Percentiles rank a stretch among this genome's conserved stretches.
These are phyloP conservation scores for Hyaloperonospora brassicae DNA, from an alignment of 352 stramenopile species.

Conservation along the genomic window DNA sequence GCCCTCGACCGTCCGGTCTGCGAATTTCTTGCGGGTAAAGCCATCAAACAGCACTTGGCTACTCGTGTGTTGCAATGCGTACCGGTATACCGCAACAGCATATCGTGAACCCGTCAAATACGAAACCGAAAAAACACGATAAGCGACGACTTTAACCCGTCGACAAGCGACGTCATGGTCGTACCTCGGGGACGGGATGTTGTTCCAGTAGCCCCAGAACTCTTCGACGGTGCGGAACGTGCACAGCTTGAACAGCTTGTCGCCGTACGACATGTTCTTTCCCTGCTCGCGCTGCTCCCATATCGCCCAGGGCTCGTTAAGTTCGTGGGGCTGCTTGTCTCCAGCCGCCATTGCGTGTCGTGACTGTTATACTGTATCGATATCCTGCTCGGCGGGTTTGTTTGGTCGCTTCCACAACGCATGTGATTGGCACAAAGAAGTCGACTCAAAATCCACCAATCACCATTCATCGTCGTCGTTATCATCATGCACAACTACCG, in stretches of 20 bases:
- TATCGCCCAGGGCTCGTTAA: conserved; percentile 80
- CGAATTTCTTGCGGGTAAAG: conserved; percentile 86
- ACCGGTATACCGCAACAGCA: background rate
- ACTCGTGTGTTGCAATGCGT: background rate
- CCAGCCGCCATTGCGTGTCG: conserved; percentile 31
- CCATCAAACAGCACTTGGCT: conserved; percentile 79
- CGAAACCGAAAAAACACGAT: too few species aligned
- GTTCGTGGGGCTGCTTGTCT: conserved; percentile 41
- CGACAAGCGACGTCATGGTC: background rate
- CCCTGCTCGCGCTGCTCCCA: conserved; percentile 80
- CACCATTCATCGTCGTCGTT: too few species aligned
- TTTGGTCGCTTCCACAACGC: too few species aligned
- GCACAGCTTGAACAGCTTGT: conserved; percentile 86
- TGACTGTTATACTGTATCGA: conserved; percentile 21
- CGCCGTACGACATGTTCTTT: conserved; percentile 73
- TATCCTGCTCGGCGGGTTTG: background rate
- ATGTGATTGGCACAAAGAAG: conserved; percentile 7
- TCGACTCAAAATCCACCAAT: background rate
- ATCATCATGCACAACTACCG: too few species aligned
- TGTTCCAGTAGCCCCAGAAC: conserved; percentile 89
- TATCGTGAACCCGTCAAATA: background rate
- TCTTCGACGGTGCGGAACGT: conserved; percentile 81
- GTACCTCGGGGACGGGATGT: conserved; percentile 84
- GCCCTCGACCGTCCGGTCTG: conserved; percentile 89
- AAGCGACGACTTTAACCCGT: background rate